phyloP scores from a whole-genome alignment of 2,329 filamentous ascomycete genomes.

The Xylariaceae sp. region DNA sequence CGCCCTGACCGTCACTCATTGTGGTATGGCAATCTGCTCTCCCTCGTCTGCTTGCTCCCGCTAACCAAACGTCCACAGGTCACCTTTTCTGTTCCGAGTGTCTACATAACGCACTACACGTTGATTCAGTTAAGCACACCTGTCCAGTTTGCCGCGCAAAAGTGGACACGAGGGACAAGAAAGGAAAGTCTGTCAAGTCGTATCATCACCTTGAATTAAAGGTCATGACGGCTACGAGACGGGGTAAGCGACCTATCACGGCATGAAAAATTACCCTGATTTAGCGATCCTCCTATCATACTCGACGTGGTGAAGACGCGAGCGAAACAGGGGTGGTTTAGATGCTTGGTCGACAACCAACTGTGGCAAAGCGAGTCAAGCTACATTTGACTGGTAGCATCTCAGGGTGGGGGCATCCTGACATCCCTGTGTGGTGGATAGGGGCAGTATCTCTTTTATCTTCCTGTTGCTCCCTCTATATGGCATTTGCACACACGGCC shows the following conservation, averaged over 20 bases:
- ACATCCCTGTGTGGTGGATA: too few species aligned
- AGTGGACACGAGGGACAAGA: slow-evolving; percentile 44
- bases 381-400: too few species aligned
- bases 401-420: too few species aligned
- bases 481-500: too few species aligned
- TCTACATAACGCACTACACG: slow-evolving; percentile 54
- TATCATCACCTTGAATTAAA: slow-evolving; percentile 59
- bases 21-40: slow-evolving; percentile 46
- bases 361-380: too few species aligned
- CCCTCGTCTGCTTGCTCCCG: neutral
- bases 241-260: too few species aligned
- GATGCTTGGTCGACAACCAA: too few species aligned
- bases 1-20: slow-evolving; percentile 57
- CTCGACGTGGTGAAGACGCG: slow-evolving; percentile 22
- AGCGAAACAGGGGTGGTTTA: slow-evolving; percentile 4
- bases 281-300: slow-evolving; percentile 3
- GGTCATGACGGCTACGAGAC: slow-evolving; percentile 51
- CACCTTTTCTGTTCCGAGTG: slow-evolving; percentile 61
- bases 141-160: slow-evolving; percentile 61
- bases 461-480: too few species aligned
- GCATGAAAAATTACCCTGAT: too few species aligned
- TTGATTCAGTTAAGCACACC: slow-evolving; percentile 49
- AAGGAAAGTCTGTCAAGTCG: slow-evolving; percentile 38
- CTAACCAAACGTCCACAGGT: slow-evolving; percentile 35
- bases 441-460: too few species aligned